Evolutionary conservation across 768 basidiomycete genomes (phyloP).

Genomic region (Lactarius trivialis): DNA sequence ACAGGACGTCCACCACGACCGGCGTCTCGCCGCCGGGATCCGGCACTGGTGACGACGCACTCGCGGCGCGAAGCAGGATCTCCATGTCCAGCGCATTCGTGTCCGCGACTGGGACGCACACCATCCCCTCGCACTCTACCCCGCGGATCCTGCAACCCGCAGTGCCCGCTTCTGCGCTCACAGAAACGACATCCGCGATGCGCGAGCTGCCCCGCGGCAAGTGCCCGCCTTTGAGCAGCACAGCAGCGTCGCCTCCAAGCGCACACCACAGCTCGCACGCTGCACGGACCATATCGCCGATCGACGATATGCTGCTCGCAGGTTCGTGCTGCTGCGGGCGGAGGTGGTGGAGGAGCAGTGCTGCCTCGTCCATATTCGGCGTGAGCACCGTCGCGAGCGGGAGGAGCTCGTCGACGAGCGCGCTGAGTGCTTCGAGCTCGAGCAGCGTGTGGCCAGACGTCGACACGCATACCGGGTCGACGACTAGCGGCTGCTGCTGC

Average conservation of each 20-base stretch:
- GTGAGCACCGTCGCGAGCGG: slow-evolving; percentile 71
- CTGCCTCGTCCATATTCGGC: slow-evolving; percentile 79
- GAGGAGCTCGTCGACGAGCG: slow-evolving; percentile 56
- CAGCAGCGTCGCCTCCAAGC: slow-evolving; percentile 43
- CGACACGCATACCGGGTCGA: slow-evolving; percentile 89
- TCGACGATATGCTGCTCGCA: slow-evolving; percentile 36
- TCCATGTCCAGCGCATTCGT: slow-evolving; percentile 51
- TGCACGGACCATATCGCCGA: slow-evolving; percentile 57
- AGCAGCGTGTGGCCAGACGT: slow-evolving; percentile 83
- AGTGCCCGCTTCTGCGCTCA: not conserved
- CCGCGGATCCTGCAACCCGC: not conserved
- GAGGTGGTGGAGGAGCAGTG: slow-evolving; percentile 49
- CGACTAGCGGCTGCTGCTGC: slow-evolving; percentile 50
- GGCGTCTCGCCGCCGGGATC: slow-evolving; percentile 12
- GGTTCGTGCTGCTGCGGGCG: not conserved
- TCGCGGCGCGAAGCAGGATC: slow-evolving; percentile 39
- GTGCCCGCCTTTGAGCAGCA: slow-evolving; percentile 87
- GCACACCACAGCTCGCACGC: slow-evolving; percentile 40
- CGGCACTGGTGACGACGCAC: not conserved
- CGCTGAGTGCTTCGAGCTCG: slow-evolving; percentile 53
- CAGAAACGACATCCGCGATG: slow-evolving; percentile 37
- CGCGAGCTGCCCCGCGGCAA: slow-evolving; percentile 33
- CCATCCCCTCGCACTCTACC: not conserved
- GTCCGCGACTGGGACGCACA: slow-evolving; percentile 23
- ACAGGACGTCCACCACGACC: slow-evolving; percentile 62